These are phyloP conservation scores for Hanseniaspora guilliermondii DNA, from an alignment of 805 yeast genomes.

Conservation along the genomic window DNA sequence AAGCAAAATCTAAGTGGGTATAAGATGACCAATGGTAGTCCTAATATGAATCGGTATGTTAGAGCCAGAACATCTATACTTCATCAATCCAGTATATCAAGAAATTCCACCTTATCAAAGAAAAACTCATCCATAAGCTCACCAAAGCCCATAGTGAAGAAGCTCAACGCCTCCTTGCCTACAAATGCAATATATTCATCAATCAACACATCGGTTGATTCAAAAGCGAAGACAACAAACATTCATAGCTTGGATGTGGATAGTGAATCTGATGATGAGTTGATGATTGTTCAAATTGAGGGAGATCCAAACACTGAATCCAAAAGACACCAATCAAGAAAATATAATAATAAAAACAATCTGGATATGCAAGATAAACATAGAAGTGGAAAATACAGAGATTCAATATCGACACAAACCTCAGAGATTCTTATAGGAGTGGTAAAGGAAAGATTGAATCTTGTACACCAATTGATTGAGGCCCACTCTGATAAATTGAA, in stretches of 20 bases:
- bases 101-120: background rate
- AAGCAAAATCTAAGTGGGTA: background rate
- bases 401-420: background rate
- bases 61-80: background rate
- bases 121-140: background rate
- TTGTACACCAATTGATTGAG: constrained; percentile 19
- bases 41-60: background rate
- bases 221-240: background rate
- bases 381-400: background rate
- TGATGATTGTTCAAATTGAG: constrained; percentile 8
- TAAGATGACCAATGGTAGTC: background rate
- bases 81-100: background rate
- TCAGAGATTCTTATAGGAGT: constrained; percentile 15
- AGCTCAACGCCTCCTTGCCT: background rate
- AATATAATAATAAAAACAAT: background rate
- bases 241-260: background rate
- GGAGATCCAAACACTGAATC: background rate
- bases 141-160: constrained; percentile 11
- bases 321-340: background rate
- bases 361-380: background rate
- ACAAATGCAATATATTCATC: background rate
- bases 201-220: constrained; percentile 2
- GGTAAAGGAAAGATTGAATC: constrained; percentile 21
- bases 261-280: constrained; percentile 4
- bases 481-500: constrained; percentile 18